Conservation (phyloP, 108 stramenopile species). For the Mediolabrus comicus region DNA sequence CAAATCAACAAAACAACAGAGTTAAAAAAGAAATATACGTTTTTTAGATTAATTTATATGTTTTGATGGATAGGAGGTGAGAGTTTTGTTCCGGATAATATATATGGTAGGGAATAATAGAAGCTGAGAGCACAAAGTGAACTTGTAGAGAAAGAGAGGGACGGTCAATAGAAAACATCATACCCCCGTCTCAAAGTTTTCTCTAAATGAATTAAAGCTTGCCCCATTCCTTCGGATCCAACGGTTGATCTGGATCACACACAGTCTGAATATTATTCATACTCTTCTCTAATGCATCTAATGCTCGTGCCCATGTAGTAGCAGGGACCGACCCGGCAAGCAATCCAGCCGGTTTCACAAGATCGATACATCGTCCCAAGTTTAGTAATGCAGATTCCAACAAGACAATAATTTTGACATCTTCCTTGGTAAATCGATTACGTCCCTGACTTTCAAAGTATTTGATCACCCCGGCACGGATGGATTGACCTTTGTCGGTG, state of each 20-base stretch:
- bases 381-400: conserved; percentile 71
- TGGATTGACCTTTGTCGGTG: conserved; percentile 46
- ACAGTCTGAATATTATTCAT: conserved; percentile 52
- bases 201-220: no score
- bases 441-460: conserved; percentile 27
- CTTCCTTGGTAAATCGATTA: conserved; percentile 38
- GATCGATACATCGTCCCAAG: conserved; percentile 71
- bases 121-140: no score
- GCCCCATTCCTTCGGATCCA: conserved; percentile 65
- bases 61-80: neutral
- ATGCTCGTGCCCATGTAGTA: conserved; percentile 63
- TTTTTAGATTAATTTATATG: no score
- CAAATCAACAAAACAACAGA: no score
- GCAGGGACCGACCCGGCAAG: conserved; percentile 55
- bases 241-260: conserved; percentile 79
- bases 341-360: conserved; percentile 78
- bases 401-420: conserved; percentile 60
- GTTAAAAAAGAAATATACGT: no score
- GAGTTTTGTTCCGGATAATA: neutral
- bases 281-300: conserved; percentile 57
- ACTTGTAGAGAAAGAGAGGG: no score
- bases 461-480: conserved; percentile 38
- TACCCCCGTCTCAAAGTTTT: no score
- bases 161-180: no score
- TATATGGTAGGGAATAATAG: no score